Conservation (phyloP, 257 asterid species). For the Solanum chmielewskii region DNA sequence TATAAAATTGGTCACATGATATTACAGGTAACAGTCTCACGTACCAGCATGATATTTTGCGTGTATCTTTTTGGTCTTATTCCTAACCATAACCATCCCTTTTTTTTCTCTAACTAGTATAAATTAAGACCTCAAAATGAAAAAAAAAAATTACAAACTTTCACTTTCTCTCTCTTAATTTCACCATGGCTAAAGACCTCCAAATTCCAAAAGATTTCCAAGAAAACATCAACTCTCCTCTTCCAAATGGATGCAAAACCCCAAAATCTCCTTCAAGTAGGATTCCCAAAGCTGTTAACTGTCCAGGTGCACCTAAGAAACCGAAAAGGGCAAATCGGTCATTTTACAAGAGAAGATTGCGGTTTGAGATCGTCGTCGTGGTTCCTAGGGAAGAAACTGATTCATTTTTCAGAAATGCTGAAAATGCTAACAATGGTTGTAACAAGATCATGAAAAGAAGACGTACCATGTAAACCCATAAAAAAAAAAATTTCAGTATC, state of each 20-base stretch:
- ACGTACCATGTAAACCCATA: background rate
- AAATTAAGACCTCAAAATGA: background rate
- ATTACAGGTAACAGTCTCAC: background rate
- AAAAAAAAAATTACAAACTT: too few species aligned
- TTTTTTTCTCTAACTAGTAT: background rate
- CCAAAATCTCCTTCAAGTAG: constrained; percentile 36
- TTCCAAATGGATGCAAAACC: constrained; percentile 24
- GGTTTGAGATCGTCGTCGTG: constrained; percentile 10
- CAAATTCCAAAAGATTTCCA: constrained; percentile 12
- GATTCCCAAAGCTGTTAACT: constrained; percentile 26
- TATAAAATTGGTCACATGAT: background rate
- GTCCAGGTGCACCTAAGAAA: constrained; percentile 69
- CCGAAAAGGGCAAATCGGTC: constrained; percentile 15
- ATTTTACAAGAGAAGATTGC: constrained; percentile 31
- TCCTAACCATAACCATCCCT: background rate
- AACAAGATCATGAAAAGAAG: constrained; percentile 16
- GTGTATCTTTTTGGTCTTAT: background rate
- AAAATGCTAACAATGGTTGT: background rate
- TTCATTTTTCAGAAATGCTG: constrained; percentile 15
- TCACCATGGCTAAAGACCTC: constrained; percentile 37
- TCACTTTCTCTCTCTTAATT: background rate
- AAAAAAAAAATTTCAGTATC: background rate
- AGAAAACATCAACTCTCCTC: background rate
- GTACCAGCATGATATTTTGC: background rate
- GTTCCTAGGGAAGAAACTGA: constrained; percentile 26